A percentile compares a stretch with the other conserved stretches of the same genome.
Conservation (phyloP, 2,329 filamentous ascomycete species). For the Blastomyces percursus region DNA sequence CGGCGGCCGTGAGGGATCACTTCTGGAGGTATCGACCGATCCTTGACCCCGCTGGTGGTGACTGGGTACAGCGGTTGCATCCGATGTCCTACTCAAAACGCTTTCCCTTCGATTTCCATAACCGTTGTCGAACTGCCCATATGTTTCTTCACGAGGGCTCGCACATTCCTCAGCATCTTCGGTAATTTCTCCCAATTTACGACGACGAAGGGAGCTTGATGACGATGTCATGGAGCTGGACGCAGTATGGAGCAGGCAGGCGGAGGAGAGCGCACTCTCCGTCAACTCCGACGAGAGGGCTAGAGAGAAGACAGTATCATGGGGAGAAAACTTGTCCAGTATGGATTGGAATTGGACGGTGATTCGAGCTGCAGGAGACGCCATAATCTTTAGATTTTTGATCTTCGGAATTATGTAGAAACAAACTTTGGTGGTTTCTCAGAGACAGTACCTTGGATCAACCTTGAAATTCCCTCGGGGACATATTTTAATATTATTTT, state of each 20-base stretch:
- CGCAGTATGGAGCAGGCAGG: slow-evolving; percentile 80
- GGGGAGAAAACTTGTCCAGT: slow-evolving; percentile 53
- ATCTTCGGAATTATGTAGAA: slow-evolving; percentile 6
- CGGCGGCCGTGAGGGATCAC: slow-evolving; percentile 8
- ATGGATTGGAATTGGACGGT: slow-evolving; percentile 57
- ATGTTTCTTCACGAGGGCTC: slow-evolving; percentile 36
- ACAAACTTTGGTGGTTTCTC: slow-evolving; percentile 9
- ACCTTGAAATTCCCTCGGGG: slow-evolving; percentile 77
- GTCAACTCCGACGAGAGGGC: slow-evolving; percentile 64
- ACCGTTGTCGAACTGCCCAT: not conserved
- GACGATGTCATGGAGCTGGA: slow-evolving; percentile 79
- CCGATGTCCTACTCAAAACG: slow-evolving; percentile 14
- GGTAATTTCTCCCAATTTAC: slow-evolving; percentile 80
- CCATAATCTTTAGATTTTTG: slow-evolving; percentile 8
- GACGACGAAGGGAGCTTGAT: slow-evolving; percentile 63
- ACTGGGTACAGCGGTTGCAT: slow-evolving; percentile 14
- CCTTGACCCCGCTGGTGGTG: slow-evolving; percentile 3
- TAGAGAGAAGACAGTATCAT: slow-evolving; percentile 76
- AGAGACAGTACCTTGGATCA: slow-evolving; percentile 67
- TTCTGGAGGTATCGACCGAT: slow-evolving; percentile 2
- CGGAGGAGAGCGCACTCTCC: slow-evolving; percentile 76
- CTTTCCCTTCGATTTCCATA: slow-evolving; percentile 17
- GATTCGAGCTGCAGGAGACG: slow-evolving; percentile 56
- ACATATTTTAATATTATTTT: slow-evolving; percentile 90
- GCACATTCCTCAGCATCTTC: slow-evolving; percentile 78